Evolutionary conservation across 2,329 filamentous ascomycete genomes (phyloP), one percentile per base, ranked within the genome.

Genomic region (Fusarium buharicum): DNA sequence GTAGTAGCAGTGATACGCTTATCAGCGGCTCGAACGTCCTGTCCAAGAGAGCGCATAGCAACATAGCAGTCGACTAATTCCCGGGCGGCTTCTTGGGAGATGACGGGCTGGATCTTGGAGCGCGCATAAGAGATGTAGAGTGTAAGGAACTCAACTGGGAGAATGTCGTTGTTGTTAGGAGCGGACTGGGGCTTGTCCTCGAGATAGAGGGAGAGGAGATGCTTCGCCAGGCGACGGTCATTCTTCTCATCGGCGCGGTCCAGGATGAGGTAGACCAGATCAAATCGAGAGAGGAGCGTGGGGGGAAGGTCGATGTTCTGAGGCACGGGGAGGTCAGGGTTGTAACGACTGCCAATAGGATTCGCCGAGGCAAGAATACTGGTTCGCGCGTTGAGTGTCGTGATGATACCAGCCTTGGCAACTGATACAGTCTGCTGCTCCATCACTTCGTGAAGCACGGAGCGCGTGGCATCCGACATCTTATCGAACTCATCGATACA

Each of bases 251-350:
- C 94, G 46, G 96, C 89, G 8, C 91, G 91, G 74, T 99, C 95
- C 43, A 99, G 87, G 38, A 99, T 95, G 2, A 99, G 87, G 73
- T 99, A 99, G 46, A 99, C 94, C 7, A 99, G 82, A 75, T 99
- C 95, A 74, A 99, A 99, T 82, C 95, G 90, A 6, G 93, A 97
- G 48, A 99, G 85, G 7, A 99, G 83, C 0, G 95, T 99, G 0
- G 95, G 95, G 1, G 95, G 95, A 9, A 99, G 86, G 72, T 99
- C 95, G 70, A 99, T 99, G 76, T 99, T 99, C 72, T 98, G 93
- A 4, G 95, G 95, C 13, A 99, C 95, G 0, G 95, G 93, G 20
- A 99, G 80, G 71, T 97, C 94, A 3, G 92, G 91, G 76, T 99
- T 98, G 80, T 99, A 99, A 74, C 96, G 93, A 79, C 92, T 97